Base-by-base conservation (phyloP, 805 yeast genomes). In the Cyberlindnera sargentensis region DNA sequence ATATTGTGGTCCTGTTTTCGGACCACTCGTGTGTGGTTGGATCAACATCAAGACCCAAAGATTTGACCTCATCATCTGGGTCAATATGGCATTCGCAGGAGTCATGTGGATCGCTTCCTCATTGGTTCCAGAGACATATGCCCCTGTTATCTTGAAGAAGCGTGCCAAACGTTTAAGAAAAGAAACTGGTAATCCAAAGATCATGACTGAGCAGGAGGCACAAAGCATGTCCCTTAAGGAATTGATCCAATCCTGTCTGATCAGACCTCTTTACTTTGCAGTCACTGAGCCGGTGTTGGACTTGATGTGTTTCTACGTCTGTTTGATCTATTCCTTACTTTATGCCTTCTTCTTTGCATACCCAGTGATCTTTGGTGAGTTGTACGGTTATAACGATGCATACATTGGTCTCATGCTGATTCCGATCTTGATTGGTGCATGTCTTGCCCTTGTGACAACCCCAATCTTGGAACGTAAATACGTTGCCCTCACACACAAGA, bases 301-400 rank as follows among this genome's bases (percentile, higher is more conserved):
- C 57, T 68, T 87, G 52, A 78, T 89, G 72, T 87, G 95, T 63
- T 76, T 78, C 54, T 89, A 87, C 64, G 91, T 89, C 47, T 89
- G 95, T 50, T 72, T 89, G 61, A 87, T 89, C 62, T 89, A 89
- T 68, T 82, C 96, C n/a, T 71, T 89, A 60, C 71, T 89, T 41
- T 89, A 89, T 58, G 96, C 95, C 9, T 89, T 89, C 71, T 89
- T 89, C 79, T 89, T 88, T 67, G 96, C 97, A 1, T 89, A 84
- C 66, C 97, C 97, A 4, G 95, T 83, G 42, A 86, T 89, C 41
- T 89, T 89, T 62, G 75, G 72, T 43, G 84, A 80, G 43, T 71
- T 88, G 42, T 85, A 89, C 57, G 87, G 80, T 39, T 88, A 71
- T 64, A 72, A 81, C 51, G 95, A 87, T 62, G 85, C 86, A 54